Conservation (phyloP, 2,329 filamentous ascomycete genomes). For the Immersiporthe knoxdaviesiana region DNA sequence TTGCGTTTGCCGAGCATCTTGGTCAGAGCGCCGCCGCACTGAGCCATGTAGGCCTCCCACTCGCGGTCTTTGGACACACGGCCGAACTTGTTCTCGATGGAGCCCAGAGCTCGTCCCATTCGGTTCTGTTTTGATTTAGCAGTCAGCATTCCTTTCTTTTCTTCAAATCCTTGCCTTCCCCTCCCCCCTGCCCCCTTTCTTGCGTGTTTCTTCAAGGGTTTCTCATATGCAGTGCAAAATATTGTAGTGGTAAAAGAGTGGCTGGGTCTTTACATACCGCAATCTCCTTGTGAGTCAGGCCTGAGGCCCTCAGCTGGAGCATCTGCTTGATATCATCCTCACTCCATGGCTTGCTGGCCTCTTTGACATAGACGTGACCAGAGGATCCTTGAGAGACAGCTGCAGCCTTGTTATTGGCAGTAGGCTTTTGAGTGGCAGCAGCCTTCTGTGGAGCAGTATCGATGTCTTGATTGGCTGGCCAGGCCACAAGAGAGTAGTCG, state of each 20-base stretch:
- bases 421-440: not conserved
- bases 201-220: too few species aligned
- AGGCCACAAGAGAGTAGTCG: not conserved
- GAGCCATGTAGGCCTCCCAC: not conserved
- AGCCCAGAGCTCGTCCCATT: constrained; percentile 15
- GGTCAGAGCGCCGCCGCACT: not conserved
- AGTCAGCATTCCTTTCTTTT: not conserved
- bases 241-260: not conserved
- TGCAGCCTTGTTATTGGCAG: too few species aligned
- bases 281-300: constrained; percentile 10
- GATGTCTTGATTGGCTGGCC: too few species aligned
- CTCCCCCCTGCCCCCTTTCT: not conserved
- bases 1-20: not conserved
- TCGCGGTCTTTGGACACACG: constrained; percentile 10
- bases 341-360: constrained; percentile 6
- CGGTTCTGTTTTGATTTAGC: not conserved
- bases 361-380: not conserved
- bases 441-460: not conserved
- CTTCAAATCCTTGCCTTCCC: too few species aligned
- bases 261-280: constrained; percentile 8
- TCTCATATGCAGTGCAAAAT: too few species aligned
- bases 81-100: constrained; percentile 27
- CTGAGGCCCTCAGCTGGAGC: constrained; percentile 9
- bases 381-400: too few species aligned
- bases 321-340: constrained; percentile 19